Evolutionary conservation across 2,329 filamentous ascomycete genomes (phyloP), one percentile per base, ranked within the genome.

Genomic region (Didymellaceae sp.): DNA sequence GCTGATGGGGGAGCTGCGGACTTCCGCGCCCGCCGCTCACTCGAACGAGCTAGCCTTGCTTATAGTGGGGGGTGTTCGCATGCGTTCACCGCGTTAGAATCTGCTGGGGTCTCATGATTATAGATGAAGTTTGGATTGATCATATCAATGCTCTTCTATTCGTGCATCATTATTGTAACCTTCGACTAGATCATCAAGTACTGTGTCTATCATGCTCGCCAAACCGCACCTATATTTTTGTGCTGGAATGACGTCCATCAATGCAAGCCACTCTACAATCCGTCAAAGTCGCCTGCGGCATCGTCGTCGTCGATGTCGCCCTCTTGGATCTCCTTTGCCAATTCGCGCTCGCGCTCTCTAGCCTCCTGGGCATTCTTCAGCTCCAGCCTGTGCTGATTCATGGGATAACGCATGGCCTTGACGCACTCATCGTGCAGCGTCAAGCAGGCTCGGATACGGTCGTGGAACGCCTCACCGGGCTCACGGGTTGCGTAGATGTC

Each of bases 351-450:
- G 16, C 94, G 84, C 75, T 99, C 94, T 41, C 94, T 85, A n/a
- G 94, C 94, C 77, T 99, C 95, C 75, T 97, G 93, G 0, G 94
- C 94, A 67, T 96, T 97, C 84, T 97, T 97, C 47, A 99, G 83
- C 77, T 99, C 94, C 47, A 97, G 82, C 14, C 94, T 86, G 77
- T 99, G 94, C 76, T 97, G 94, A 79, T 99, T 97, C 93, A 97
- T 97, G 2, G 94, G 94, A 77, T 97, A 99, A 46, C 94, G 86
- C 94, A 99, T 99, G 20, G 94, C 93, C 89, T 96, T 97, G 68
- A 99, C 92, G 70, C 93, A 97, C 79, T 99, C 94, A 67, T 99
- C 94, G 70, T 97, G 92, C 57, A 99, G 83, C 48, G 87, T 85
- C 65, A 99, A 81, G 74, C 94, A 96, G 33, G 94, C 94, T 61